phyloP scores from a whole-genome alignment of 2,329 filamentous ascomycete genomes.

The Neocucurbitaria cava region DNA sequence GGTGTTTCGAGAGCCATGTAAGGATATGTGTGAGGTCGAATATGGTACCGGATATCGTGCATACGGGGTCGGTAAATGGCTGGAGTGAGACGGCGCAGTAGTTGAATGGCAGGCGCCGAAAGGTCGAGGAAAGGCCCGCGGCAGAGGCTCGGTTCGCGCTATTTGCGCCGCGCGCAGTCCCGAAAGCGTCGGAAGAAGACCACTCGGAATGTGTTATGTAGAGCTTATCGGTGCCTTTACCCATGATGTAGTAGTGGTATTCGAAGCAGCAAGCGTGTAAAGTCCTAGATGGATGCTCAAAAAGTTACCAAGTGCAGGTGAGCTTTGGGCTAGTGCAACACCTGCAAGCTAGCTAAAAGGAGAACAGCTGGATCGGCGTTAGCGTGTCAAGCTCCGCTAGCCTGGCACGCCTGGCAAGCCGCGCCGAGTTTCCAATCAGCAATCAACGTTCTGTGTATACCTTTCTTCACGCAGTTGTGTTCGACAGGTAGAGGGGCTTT shows the following conservation, averaged over 20 bases:
- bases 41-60: conserved; percentile 83
- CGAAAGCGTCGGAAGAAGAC: conserved; percentile 88
- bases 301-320: too few species aligned
- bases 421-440: too few species aligned
- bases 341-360: too few species aligned
- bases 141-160: conserved; percentile 61
- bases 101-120: conserved; percentile 94
- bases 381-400: too few species aligned
- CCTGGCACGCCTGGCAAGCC: too few species aligned
- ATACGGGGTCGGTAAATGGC: conserved; percentile 93
- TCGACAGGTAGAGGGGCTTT: too few species aligned
- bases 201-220: conserved; percentile 96
- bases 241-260: conserved; percentile 33
- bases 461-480: too few species aligned
- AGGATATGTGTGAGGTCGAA: conserved; percentile 96
- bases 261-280: too few species aligned
- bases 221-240: conserved; percentile 52
- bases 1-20: conserved; percentile 92
- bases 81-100: conserved; percentile 96
- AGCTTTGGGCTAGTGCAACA: too few species aligned
- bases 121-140: conserved; percentile 64
- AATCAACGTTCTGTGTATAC: too few species aligned
- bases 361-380: too few species aligned
- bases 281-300: too few species aligned
- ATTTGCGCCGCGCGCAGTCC: conserved; percentile 76